Conservation (phyloP, 805 yeast species). For the Hanseniaspora singularis region DNA sequence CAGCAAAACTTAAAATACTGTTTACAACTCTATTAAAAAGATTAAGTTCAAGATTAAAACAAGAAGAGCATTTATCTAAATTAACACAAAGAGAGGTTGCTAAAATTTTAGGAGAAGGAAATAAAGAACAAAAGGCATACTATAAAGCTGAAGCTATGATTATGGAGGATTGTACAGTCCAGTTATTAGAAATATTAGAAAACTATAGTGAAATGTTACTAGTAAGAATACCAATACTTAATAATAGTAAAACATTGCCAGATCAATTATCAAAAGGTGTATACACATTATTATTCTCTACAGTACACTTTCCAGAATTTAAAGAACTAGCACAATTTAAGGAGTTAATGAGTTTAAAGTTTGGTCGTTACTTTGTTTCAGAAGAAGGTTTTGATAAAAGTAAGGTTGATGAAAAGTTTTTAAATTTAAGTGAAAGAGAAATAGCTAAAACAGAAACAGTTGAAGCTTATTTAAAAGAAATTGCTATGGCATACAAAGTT, state of each 20-base stretch:
- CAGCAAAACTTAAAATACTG: conserved; percentile 28
- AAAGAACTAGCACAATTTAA: conserved; percentile 53
- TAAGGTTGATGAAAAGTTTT: conserved; percentile 41
- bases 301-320: conserved; percentile 56
- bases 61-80: conserved; percentile 62
- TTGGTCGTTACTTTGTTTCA: conserved; percentile 53
- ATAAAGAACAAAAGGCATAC: conserved; percentile 66
- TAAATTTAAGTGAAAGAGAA: conserved; percentile 48
- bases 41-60: conserved; percentile 58
- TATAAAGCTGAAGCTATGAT: conserved; percentile 77
- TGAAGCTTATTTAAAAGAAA: conserved; percentile 58
- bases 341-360: conserved; percentile 50
- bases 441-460: conserved; percentile 61
- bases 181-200: conserved; percentile 66
- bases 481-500: conserved; percentile 66
- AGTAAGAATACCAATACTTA: conserved; percentile 45
- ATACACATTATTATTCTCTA: conserved; percentile 52
- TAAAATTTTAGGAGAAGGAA: conserved; percentile 49
- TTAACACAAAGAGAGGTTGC: conserved; percentile 63
- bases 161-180: conserved; percentile 68
- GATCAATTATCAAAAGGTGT: conserved; percentile 56
- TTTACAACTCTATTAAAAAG: conserved; percentile 59
- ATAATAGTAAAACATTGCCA: conserved; percentile 27
- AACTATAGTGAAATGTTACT: conserved; percentile 68
- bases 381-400: conserved; percentile 33